These are phyloP conservation scores for Thermoascus crustaceus DNA, from an alignment of 2,329 filamentous ascomycete species.

Conservation along the genomic window DNA sequence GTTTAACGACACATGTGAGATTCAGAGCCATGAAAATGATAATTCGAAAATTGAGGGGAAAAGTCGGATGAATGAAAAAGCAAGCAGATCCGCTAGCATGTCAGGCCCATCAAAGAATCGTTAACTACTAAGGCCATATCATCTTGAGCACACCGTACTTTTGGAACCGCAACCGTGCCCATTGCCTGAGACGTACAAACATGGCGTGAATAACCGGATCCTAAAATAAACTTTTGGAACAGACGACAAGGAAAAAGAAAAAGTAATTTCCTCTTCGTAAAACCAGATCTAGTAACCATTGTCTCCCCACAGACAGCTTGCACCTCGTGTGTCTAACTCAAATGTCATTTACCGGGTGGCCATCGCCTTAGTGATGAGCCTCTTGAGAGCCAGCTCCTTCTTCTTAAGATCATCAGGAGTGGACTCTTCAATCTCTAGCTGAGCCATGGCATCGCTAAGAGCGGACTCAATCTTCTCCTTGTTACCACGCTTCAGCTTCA, in stretches of 20 bases:
- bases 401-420: conserved; percentile 94
- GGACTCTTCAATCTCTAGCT: conserved; percentile 92
- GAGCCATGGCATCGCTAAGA: conserved; percentile 93
- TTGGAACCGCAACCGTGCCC: too few species aligned
- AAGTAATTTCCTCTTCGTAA: not conserved
- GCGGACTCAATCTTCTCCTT: conserved; percentile 99
- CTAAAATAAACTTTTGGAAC: conserved; percentile 1
- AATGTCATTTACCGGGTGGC: conserved; percentile 64
- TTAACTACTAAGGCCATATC: conserved; percentile 1
- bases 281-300: not conserved
- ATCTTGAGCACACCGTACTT: not conserved
- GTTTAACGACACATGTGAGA: too few species aligned
- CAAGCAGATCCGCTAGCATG: not conserved
- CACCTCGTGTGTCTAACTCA: not conserved
- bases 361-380: conserved; percentile 97
- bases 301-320: not conserved
- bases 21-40: too few species aligned
- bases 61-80: not conserved
- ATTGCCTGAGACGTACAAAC: not conserved
- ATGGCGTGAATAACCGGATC: conserved; percentile 2
- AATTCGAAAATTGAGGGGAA: too few species aligned
- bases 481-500: conserved; percentile 98
- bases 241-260: not conserved
- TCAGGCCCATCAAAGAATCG: conserved; percentile 1
- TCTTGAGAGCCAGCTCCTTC: conserved; percentile 98